Evolutionary conservation across 192 early-diverging fungal species (phyloP).

Genomic region (Podila epigama): DNA sequence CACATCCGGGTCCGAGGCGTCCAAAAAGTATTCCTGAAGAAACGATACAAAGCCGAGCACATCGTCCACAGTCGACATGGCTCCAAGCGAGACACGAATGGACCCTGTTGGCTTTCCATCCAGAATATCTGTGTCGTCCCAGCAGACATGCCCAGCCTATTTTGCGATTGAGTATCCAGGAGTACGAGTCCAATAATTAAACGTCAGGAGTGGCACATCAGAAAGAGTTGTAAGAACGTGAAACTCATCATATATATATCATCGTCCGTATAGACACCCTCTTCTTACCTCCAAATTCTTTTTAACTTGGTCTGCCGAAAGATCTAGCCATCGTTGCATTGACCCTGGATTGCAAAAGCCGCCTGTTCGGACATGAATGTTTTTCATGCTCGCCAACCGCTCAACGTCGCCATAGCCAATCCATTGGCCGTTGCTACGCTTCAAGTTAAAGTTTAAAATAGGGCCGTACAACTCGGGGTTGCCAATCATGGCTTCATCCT

Average conservation of each 20-base stretch:
- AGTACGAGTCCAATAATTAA: too few relatives aligned
- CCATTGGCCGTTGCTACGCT: slow-evolving; percentile 56
- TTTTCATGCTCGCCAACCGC: slow-evolving; percentile 66
- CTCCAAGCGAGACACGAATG: slow-evolving; percentile 82
- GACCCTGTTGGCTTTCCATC: slow-evolving; percentile 74
- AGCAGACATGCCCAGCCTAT: slow-evolving; percentile 72
- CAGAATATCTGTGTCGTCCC: slow-evolving; percentile 77
- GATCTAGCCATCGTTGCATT: slow-evolving; percentile 66
- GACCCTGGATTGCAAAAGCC: slow-evolving; percentile 88
- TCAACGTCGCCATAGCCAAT: slow-evolving; percentile 75
- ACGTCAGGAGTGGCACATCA: too few relatives aligned
- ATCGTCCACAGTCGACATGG: slow-evolving; percentile 69
- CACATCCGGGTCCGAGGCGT: slow-evolving; percentile 15
- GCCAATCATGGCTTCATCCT: slow-evolving; percentile 10
- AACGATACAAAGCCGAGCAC: slow-evolving; percentile 66
- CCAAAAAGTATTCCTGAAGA: slow-evolving; percentile 65
- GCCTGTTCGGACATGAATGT: slow-evolving; percentile 76
- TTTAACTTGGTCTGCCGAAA: slow-evolving; percentile 61
- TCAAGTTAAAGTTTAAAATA: slow-evolving; percentile 76
- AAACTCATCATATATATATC: too few relatives aligned
- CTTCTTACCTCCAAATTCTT: slow-evolving; percentile 55
- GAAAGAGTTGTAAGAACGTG: too few relatives aligned
- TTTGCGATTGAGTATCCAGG: too few relatives aligned
- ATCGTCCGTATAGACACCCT: too few relatives aligned
- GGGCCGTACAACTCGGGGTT: slow-evolving; percentile 59